Percentiles rank a stretch among this genome's conserved stretches.
Conservation (phyloP, 257 asterid species). For the Knoxia roxburghii region DNA sequence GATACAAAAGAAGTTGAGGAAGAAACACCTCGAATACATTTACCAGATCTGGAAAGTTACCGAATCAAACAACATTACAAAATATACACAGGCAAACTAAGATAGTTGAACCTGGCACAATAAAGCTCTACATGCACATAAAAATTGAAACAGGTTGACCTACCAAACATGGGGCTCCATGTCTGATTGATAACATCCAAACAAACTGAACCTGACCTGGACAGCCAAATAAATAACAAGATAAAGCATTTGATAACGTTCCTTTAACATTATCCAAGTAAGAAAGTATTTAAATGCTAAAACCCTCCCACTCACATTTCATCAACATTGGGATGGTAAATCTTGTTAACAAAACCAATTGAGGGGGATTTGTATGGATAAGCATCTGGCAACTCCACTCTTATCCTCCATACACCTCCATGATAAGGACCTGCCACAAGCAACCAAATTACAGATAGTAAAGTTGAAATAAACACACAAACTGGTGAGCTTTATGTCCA, state of each 20-base stretch:
- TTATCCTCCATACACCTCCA: slow-evolving; percentile 81
- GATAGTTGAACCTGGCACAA: neutral
- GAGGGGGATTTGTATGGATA: slow-evolving; percentile 93
- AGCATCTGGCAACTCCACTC: slow-evolving; percentile 85
- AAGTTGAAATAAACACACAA: neutral
- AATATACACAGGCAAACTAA: neutral
- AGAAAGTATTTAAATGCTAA: neutral
- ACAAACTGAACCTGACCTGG: slow-evolving; percentile 93
- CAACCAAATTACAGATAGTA: slow-evolving; percentile 16
- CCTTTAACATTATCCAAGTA: neutral
- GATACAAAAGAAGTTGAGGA: slow-evolving; percentile 89
- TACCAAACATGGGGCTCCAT: slow-evolving; percentile 99
- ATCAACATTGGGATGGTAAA: slow-evolving; percentile 93
- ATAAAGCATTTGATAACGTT: neutral
- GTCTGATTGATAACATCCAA: slow-evolving; percentile 91
- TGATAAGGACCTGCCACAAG: slow-evolving; percentile 69
- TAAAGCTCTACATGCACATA: neutral
- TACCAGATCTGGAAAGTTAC: slow-evolving; percentile 56
- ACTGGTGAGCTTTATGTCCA: neutral
- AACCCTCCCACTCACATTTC: slow-evolving; percentile 59
- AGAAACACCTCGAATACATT: slow-evolving; percentile 93
- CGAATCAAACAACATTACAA: slow-evolving; percentile 5
- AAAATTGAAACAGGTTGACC: neutral
- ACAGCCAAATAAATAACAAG: slow-evolving; percentile 7
- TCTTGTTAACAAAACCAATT: slow-evolving; percentile 77